Conservation (phyloP, 352 stramenopile genomes). For the Globisporangium barbulae region DNA sequence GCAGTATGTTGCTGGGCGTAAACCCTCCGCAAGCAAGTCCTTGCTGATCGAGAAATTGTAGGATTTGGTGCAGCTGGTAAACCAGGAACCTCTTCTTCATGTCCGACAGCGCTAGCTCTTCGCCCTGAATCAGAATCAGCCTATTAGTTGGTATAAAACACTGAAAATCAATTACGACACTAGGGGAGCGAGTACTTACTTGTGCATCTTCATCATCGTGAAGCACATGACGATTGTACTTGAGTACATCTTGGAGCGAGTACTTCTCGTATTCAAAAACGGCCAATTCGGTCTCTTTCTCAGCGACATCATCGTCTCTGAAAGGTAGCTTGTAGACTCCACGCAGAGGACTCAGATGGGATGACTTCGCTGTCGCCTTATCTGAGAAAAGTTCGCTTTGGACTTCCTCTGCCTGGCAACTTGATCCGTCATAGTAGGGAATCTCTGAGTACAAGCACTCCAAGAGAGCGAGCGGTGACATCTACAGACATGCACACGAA, state of each 20-base stretch:
- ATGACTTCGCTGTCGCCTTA: background rate
- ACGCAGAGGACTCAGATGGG: slow-evolving; percentile 34
- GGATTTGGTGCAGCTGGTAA: slow-evolving; percentile 54
- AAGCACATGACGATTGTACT: slow-evolving; percentile 63
- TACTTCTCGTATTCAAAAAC: slow-evolving; percentile 69
- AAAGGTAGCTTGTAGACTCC: slow-evolving; percentile 25
- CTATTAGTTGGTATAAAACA: background rate
- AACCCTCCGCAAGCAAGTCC: slow-evolving; percentile 43
- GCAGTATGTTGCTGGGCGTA: slow-evolving; percentile 33
- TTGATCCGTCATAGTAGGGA: slow-evolving; percentile 26
- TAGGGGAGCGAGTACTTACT: background rate
- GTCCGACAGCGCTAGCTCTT: slow-evolving; percentile 37
- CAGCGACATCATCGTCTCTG: background rate
- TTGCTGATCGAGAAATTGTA: slow-evolving; percentile 43
- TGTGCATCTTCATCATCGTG: slow-evolving; percentile 25
- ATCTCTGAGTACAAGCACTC: slow-evolving; percentile 53
- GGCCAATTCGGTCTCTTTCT: slow-evolving; percentile 22
- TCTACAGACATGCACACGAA: slow-evolving; percentile 11
- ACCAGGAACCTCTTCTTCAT: slow-evolving; percentile 64
- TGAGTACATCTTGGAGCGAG: slow-evolving; percentile 66
- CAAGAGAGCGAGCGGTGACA: slow-evolving; percentile 27
- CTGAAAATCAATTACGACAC: too few species aligned
- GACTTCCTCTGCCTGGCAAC: background rate
- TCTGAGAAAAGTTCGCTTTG: background rate
- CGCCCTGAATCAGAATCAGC: slow-evolving; percentile 10